Conservation (phyloP, 305 asterid genomes). For the Fraxinus xanthoxyloides region DNA sequence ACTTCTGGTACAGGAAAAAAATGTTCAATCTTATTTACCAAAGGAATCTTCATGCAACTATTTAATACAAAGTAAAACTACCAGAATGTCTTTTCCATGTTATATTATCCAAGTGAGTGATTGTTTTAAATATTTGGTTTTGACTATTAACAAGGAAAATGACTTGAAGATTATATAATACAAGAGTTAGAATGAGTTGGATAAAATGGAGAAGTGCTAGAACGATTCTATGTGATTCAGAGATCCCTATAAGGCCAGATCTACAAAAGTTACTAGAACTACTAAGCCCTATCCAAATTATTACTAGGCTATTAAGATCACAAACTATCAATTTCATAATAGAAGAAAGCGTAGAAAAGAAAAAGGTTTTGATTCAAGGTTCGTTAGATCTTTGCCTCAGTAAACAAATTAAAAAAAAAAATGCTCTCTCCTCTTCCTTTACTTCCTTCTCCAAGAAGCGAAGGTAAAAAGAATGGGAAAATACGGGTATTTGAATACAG, state of each 20-base stretch:
- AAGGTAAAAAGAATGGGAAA: no score
- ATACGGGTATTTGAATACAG: neutral
- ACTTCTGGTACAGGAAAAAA: neutral
- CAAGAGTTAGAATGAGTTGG: neutral
- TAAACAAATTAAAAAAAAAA: no score
- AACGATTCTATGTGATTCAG: neutral
- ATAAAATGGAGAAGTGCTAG: neutral
- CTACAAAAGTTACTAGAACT: neutral
- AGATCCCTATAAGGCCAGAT: neutral
- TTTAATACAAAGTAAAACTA: neutral
- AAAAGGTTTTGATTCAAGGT: neutral
- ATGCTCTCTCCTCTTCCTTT: neutral
- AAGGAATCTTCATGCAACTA: conserved; percentile 2
- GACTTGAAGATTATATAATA: neutral
- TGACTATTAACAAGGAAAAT: neutral
- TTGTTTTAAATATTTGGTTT: neutral
- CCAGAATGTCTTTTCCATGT: neutral
- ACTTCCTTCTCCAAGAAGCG: neutral
- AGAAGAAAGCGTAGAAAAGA: no score
- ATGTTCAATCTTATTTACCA: neutral
- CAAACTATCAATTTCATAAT: neutral
- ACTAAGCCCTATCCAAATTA: neutral
- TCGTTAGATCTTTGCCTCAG: neutral
- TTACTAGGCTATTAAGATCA: neutral
- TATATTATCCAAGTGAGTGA: conserved; percentile 1